Base-by-base conservation (phyloP, 192 early-diverging fungal genomes). In the Entophlyctis luteolus region DNA sequence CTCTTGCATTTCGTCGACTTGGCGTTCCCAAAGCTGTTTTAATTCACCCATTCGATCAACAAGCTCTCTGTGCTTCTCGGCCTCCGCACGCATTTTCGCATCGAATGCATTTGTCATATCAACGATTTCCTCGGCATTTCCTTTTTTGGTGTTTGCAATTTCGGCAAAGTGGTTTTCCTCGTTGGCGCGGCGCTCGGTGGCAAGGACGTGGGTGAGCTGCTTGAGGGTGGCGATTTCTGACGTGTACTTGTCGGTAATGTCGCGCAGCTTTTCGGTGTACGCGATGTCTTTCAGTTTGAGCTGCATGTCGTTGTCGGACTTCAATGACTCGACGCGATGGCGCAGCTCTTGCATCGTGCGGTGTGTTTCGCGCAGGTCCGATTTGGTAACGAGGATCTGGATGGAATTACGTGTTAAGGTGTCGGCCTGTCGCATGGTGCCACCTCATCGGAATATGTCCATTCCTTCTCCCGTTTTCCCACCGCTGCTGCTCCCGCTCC, bases 381-480 rank as follows among this genome's bases (percentile, higher is more conserved):
- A 78, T 55, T 76, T 80, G 2, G 77, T 76, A 2, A 84, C 78
- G 32, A 84, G 62, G 39, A 84, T 82, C 82, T 83, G 39, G 10
- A 33, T 8, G 37, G 18, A 8, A 42, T 55, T 46, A 28, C 18
- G 25, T 38, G 0, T 2, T 22, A 0, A 14, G 49, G 34, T 50
- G 20, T 49, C 28, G 14, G 22, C n/a, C 14, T 62, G 38, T 25
- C 12, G 25, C 12, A n/a, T 48, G 16, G n/a, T 1, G 65, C 4
- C 25, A 84, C 82, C 71, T 85, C 83, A 70, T 85, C 83, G 12
- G 72, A 72, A 47, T 74, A 84, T 12, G 54, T 46, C 65, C 54
- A 71, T 23, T 84, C 80, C 53, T 77, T 84, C 52, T 85, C 81
- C 16, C 79, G 39, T 39, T 84, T 81, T 1, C 29, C 36, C 39